These are phyloP conservation scores for Cercospora brassicicola DNA, from an alignment of 2,329 filamentous ascomycete species.

Conservation along the genomic window DNA sequence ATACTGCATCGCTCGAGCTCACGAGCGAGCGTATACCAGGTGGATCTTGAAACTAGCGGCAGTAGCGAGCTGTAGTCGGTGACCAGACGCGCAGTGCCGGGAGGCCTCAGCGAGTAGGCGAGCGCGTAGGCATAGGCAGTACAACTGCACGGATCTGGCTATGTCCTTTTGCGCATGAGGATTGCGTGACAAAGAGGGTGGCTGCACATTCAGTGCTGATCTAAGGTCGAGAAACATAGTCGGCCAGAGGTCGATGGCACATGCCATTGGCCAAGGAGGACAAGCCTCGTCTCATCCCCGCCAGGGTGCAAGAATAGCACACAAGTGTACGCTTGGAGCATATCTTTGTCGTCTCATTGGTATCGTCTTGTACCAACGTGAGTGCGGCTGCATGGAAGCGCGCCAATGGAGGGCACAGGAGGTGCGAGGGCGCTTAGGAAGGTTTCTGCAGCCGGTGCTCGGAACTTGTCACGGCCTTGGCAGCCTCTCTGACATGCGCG, in stretches of 20 bases:
- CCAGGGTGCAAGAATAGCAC: constrained; percentile 17
- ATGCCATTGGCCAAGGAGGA: constrained; percentile 21
- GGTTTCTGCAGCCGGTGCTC: constrained; percentile 1
- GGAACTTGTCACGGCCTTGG: not conserved
- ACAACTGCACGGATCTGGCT: constrained; percentile 17
- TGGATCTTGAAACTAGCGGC: constrained; percentile 22
- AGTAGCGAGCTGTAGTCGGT: constrained; percentile 19
- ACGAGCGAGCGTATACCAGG: constrained; percentile 25
- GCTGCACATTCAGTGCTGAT: constrained; percentile 17
- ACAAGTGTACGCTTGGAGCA: not conserved
- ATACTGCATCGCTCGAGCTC: constrained; percentile 31
- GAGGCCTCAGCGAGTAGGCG: constrained; percentile 28
- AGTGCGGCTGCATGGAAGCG: constrained; percentile 14
- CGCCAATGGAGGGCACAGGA: constrained; percentile 2
- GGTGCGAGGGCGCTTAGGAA: constrained; percentile 10
- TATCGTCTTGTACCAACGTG: constrained; percentile 6
- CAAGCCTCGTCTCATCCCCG: constrained; percentile 13
- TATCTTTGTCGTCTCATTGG: constrained; percentile 11
- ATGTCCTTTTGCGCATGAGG: constrained; percentile 13
- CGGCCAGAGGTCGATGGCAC: constrained; percentile 11
- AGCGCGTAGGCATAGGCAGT: constrained; percentile 22
- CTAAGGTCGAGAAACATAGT: constrained; percentile 14
- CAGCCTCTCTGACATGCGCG: not conserved
- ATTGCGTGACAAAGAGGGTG: constrained; percentile 15
- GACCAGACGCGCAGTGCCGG: constrained; percentile 19